Conservation (phyloP, 2,329 filamentous ascomycete species). For the Fusarium sp. region DNA sequence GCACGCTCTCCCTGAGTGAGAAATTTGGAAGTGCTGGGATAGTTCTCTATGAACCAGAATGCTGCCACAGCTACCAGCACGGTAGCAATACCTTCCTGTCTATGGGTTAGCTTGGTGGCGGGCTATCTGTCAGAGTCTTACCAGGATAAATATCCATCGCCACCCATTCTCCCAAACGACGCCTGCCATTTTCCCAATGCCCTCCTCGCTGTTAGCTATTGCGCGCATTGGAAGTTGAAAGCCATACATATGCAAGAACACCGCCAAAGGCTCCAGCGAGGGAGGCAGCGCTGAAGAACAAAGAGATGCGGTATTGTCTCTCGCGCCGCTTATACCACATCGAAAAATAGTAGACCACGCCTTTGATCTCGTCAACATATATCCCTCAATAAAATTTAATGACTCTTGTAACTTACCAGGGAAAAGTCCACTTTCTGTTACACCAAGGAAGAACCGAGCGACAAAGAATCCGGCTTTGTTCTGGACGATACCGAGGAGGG, state of each 20-base stretch:
- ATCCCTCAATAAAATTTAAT: fast-evolving
- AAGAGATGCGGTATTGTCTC: conserved; percentile 64
- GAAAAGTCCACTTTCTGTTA: conserved; percentile 65
- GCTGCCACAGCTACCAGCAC: conserved; percentile 62
- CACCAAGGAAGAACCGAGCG: conserved; percentile 66
- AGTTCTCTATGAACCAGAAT: conserved; percentile 75
- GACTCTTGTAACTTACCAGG: conserved; percentile 50
- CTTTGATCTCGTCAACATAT: fast-evolving
- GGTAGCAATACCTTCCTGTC: conserved; percentile 66
- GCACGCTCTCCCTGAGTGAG: conserved; percentile 65
- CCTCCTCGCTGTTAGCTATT: conserved; percentile 48
- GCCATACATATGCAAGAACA: conserved; percentile 63
- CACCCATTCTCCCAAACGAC: conserved; percentile 65
- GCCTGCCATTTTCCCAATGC: conserved; percentile 65
- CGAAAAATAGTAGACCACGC: conserved; percentile 61
- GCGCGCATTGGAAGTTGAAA: fast-evolving
- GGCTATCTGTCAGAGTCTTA: conserved; percentile 40
- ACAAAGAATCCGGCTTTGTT: conserved; percentile 63
- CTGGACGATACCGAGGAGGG: conserved; percentile 60
- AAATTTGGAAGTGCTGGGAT: conserved; percentile 69
- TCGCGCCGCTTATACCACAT: conserved; percentile 69
- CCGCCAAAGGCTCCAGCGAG: conserved; percentile 68
- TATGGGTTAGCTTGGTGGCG: neutral
- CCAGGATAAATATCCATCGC: conserved; percentile 71
- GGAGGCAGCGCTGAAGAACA: conserved; percentile 67